These are phyloP conservation scores for Fusarium chuoi DNA, from an alignment of 2,329 filamentous ascomycete species.

Conservation along the genomic window DNA sequence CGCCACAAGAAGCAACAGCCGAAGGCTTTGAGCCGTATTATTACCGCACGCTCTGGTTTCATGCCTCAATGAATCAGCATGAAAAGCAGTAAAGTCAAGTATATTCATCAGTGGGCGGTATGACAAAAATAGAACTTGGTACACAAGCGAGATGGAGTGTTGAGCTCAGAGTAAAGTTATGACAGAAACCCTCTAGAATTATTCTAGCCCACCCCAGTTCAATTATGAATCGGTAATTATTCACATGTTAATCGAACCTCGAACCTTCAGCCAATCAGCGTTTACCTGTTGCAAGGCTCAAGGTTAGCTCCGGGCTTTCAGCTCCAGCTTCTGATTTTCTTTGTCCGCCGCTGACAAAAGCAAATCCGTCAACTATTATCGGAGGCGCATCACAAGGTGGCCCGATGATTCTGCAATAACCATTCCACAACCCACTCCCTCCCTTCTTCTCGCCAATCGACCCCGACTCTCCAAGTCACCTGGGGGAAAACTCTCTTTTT, in stretches of 20 bases:
- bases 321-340: conserved; percentile 24
- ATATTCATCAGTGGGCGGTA: not conserved
- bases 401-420: conserved; percentile 46
- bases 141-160: not conserved
- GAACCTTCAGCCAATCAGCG: conserved; percentile 18
- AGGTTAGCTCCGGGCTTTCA: conserved; percentile 15
- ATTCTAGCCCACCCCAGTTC: conserved; percentile 21
- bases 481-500: conserved; percentile 10
- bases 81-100: not conserved
- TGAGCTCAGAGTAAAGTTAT: not conserved
- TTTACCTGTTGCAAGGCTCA: conserved; percentile 21
- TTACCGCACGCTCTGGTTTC: not conserved
- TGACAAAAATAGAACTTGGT: not conserved
- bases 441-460: conserved; percentile 26
- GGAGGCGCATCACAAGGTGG: conserved; percentile 27
- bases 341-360: conserved; percentile 34
- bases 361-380: not conserved
- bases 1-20: conserved; percentile 2
- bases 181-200: conserved; percentile 6
- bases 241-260: conserved; percentile 11
- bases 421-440: conserved; percentile 44
- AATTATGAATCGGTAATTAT: conserved; percentile 7
- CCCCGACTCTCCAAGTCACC: conserved; percentile 11
- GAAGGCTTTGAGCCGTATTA: not conserved
- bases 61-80: not conserved